phyloP scores from a whole-genome alignment of 2,329 filamentous ascomycete genomes.

The Cryoendolithus antarcticus region DNA sequence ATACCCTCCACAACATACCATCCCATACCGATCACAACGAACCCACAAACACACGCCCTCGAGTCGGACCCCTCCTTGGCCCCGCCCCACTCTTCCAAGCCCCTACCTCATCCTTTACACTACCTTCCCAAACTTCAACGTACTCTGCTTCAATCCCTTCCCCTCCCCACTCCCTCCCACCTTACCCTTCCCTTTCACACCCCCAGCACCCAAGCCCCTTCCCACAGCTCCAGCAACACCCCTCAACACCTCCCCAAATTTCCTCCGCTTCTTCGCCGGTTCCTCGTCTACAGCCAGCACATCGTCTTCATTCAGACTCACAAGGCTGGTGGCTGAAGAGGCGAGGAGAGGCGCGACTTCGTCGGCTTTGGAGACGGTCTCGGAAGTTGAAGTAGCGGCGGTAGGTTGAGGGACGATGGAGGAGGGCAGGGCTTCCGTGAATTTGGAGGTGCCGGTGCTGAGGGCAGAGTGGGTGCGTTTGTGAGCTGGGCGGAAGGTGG shows the following conservation, averaged over 20 bases:
- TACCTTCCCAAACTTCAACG: slow-evolving; percentile 10
- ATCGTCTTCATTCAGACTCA: background rate
- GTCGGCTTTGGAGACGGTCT: background rate
- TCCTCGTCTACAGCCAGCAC: slow-evolving; percentile 1
- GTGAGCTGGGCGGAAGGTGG: background rate
- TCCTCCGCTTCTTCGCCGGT: slow-evolving; percentile 5
- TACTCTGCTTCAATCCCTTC: slow-evolving; percentile 11
- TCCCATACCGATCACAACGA: too few species aligned
- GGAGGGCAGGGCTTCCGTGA: slow-evolving; percentile 5
- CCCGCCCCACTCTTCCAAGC: too few species aligned
- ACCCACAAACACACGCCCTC: too few species aligned
- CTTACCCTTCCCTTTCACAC: slow-evolving; percentile 1
- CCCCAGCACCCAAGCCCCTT: slow-evolving; percentile 9
- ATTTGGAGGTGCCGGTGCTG: slow-evolving; percentile 4
- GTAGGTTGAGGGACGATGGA: background rate
- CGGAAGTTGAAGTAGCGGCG: slow-evolving; percentile 5
- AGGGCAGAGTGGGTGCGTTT: slow-evolving; percentile 1
- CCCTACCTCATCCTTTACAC: too few species aligned
- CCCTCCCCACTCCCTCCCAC: slow-evolving; percentile 1
- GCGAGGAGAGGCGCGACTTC: background rate
- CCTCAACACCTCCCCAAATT: slow-evolving; percentile 2
- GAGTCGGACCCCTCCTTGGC: too few species aligned
- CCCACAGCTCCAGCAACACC: slow-evolving; percentile 5
- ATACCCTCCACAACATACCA: too few species aligned
- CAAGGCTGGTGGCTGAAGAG: background rate